Evolutionary conservation across 495 filamentous ascomycete genomes (phyloP).

Genomic region (Aspergillus panamensis): DNA sequence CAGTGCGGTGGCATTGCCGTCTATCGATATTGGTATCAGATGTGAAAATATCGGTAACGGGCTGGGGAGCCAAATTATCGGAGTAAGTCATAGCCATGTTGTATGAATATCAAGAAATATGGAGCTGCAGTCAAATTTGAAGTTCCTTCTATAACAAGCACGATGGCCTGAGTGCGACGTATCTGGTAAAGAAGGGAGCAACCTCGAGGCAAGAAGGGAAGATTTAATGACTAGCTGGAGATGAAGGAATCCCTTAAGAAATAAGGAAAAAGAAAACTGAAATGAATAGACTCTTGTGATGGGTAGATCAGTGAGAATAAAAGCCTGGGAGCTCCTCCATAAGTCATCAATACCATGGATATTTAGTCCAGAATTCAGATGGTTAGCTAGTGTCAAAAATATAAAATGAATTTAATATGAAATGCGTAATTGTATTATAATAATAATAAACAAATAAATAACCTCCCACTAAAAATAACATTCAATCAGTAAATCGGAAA

Average conservation of each 20-base stretch:
- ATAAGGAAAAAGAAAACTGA: slow-evolving; percentile 8
- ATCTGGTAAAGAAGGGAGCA: slow-evolving; percentile 31
- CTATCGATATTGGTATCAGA: slow-evolving; percentile 59
- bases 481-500: slow-evolving; percentile 1
- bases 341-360: slow-evolving; percentile 14
- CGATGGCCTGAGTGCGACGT: slow-evolving; percentile 4
- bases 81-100: slow-evolving; percentile 44
- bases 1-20: slow-evolving; percentile 57
- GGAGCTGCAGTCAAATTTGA: slow-evolving; percentile 10
- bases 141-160: slow-evolving; percentile 9
- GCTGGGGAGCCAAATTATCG: slow-evolving; percentile 46
- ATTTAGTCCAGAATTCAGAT: not conserved
- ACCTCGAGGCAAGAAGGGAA: slow-evolving; percentile 2
- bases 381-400: slow-evolving; percentile 4
- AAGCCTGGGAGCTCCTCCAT: slow-evolving; percentile 12
- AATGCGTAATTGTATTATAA: slow-evolving; percentile 7
- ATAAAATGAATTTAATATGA: slow-evolving; percentile 6
- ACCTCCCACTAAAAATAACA: slow-evolving; percentile 5
- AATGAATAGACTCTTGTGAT: slow-evolving; percentile 5
- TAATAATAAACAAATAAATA: slow-evolving; percentile 2
- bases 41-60: slow-evolving; percentile 47
- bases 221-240: slow-evolving; percentile 12
- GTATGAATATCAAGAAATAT: slow-evolving; percentile 11
- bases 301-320: slow-evolving; percentile 17
- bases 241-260: slow-evolving; percentile 15